These are phyloP conservation scores for Fusarium sp. DNA, from an alignment of 2,329 filamentous ascomycete genomes.

Conservation along the genomic window DNA sequence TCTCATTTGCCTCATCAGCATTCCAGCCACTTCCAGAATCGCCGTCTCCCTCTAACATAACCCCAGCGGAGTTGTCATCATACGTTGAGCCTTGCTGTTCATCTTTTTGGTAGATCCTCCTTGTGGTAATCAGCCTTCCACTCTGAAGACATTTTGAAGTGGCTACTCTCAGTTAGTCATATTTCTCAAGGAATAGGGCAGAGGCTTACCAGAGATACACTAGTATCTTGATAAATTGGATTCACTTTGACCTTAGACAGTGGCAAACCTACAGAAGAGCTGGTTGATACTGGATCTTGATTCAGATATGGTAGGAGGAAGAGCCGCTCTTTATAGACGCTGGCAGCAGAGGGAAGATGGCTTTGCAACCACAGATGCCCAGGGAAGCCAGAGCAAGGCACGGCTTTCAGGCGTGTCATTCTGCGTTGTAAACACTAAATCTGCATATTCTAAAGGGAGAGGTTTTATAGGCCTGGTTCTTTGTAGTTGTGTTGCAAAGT, in stretches of 20 bases:
- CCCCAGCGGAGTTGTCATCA: background rate
- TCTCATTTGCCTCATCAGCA: background rate
- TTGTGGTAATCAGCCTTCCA: background rate
- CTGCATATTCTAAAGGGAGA: background rate
- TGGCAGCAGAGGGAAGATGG: background rate
- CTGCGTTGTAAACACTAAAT: accelerated
- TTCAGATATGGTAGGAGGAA: background rate
- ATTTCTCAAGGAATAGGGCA: no score
- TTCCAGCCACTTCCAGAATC: background rate
- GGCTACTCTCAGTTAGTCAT: background rate
- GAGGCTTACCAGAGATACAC: background rate
- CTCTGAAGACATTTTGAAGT: background rate
- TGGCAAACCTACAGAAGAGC: background rate
- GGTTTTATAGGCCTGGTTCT: accelerated
- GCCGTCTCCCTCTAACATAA: background rate
- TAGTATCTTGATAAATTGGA: background rate
- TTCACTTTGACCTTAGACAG: background rate
- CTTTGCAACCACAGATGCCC: background rate
- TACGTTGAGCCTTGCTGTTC: background rate
- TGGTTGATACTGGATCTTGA: background rate
- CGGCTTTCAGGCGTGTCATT: background rate
- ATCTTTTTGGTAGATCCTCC: background rate
- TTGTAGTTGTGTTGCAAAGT: background rate
- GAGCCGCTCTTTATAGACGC: background rate
- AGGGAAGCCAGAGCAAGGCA: background rate